Evolutionary conservation across 1,139 yeast genomes (phyloP), one percentile per base, ranked within the genome.

Genomic region (Candida sp.): DNA sequence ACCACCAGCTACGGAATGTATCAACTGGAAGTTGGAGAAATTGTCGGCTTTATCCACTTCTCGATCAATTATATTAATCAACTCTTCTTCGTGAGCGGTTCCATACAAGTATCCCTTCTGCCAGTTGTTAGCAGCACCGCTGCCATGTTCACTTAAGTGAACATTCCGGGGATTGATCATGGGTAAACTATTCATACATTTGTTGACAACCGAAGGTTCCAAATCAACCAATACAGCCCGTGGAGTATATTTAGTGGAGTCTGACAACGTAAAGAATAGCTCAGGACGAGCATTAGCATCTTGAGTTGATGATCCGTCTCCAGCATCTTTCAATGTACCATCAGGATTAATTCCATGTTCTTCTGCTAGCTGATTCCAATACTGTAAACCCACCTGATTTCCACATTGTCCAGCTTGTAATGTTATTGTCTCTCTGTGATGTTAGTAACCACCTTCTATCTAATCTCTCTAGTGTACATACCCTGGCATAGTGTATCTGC

Each of bases 1-100:
- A 33, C 99, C 99, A 22, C 99, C 99, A 0, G 97, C 98, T n/a
- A 95, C 96, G 12, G 97, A 88, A 62, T 93, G 99, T 45, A 91
- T 66, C 50, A 93, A 68, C 69, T 90, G 96, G 61, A 95, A 93
- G 5, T 95, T 95, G 49, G 90, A 93, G 44, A 91, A 69, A 46
- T 87, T 85, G 49, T 93, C 99, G 55, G 97, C 86, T 35, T 88
- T 86, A 58, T 93, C 99, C 36, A 91, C 78, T 56, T 93, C 98
- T 47, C 96, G 75, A 58, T 91, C 97, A 38, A 93, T 77, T 77
- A 91, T 81, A 56, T 89, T 93, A 49, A 88, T 56, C 38, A 93
- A 68, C 21, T 81, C 83, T 43, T 90, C 97, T 44, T 79, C 77
- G 49, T 86, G 79, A 38, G 73, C 70, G 35, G 79, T 75, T 0